phyloP scores from a whole-genome alignment of 106 monocot species.

The Narthecium ossifragum region DNA sequence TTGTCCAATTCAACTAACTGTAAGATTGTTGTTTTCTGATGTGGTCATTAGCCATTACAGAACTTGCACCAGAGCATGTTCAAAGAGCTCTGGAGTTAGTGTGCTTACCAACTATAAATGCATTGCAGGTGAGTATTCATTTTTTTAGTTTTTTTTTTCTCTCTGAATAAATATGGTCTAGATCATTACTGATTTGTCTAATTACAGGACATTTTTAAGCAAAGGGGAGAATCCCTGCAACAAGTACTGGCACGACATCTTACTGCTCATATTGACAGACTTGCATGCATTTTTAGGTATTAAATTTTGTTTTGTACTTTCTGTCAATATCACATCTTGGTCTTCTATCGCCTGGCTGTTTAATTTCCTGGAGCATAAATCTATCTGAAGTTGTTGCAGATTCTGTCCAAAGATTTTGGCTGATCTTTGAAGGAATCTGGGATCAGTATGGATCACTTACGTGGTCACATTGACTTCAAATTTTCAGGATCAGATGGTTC shows the following conservation, averaged over 20 bases:
- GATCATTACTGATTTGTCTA: constrained; percentile 2
- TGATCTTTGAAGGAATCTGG: constrained; percentile 73
- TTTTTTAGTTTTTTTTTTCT: background rate
- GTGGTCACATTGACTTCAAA: constrained; percentile 18
- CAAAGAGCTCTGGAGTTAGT: constrained; percentile 70
- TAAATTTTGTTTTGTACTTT: background rate
- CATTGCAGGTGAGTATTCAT: constrained; percentile 50
- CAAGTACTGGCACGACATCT: constrained; percentile 74
- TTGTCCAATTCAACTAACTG: too few relatives aligned
- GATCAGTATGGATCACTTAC: constrained; percentile 49
- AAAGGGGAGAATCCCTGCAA: constrained; percentile 43
- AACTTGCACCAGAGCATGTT: constrained; percentile 77
- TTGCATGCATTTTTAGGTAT: constrained; percentile 92
- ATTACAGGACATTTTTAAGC: constrained; percentile 58
- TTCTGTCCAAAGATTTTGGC: constrained; percentile 73
- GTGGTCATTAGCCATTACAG: constrained; percentile 71
- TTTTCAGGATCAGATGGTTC: constrained; percentile 42
- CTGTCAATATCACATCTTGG: too few relatives aligned
- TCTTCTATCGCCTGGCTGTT: too few relatives aligned
- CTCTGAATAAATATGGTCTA: background rate
- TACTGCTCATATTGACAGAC: constrained; percentile 83
- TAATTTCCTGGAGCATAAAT: constrained; percentile 57
- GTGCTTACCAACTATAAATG: constrained; percentile 56
- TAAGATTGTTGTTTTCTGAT: constrained; percentile 29
- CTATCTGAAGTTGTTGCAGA: constrained; percentile 83